Evolutionary conservation across 345 rosid genomes (phyloP), one percentile per base, ranked within the genome.

Genomic region (Salix koriyanagi): DNA sequence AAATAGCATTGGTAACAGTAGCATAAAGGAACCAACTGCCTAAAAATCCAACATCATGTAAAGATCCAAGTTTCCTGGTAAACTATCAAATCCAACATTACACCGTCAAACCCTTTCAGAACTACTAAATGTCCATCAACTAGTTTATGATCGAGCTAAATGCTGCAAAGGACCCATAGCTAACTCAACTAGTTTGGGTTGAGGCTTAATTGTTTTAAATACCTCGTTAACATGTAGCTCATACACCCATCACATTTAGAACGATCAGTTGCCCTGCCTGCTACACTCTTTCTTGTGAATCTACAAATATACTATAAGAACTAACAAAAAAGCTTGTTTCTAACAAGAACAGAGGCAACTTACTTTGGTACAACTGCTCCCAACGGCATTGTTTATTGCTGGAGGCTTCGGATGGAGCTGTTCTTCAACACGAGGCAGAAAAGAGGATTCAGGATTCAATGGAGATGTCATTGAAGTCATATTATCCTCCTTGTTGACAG

Each of bases 311-410:
- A 26, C 84, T 77, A 86, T 73, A 87, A 69, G 87, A 85, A 74
- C 79, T 80, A 85, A 80, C 85, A 79, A 80, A 83, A 83, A 67
- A 25, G 19, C 16, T 3, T 4, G 11, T 46, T 25, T 28, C 19
- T 58, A 32, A 10, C 18, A 32, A 69, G 36, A 16, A 32, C 2
- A 66, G 21, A 65, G 44, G 60, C 18, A 80, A 42, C 95, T 87
- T 83, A 92, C 97, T 73, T 89, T 84, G 28, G 92, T 77, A 84
- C 79, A 91, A 72, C 83, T 87, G 89, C 79, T 88, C 64, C 87
- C 88, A 67, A 88, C 81, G 62, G 75, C 75, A 65, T 85, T 85
- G 66, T 69, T 26, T 72, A 85, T 85, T 71, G 79, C 80, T 11
- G 81, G 19, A 34, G 86, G 82, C 70, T 81, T 88, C 39, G 71